These are phyloP conservation scores for Cyberlindnera euphorbiae DNA, from an alignment of 805 yeast species.

Conservation along the genomic window DNA sequence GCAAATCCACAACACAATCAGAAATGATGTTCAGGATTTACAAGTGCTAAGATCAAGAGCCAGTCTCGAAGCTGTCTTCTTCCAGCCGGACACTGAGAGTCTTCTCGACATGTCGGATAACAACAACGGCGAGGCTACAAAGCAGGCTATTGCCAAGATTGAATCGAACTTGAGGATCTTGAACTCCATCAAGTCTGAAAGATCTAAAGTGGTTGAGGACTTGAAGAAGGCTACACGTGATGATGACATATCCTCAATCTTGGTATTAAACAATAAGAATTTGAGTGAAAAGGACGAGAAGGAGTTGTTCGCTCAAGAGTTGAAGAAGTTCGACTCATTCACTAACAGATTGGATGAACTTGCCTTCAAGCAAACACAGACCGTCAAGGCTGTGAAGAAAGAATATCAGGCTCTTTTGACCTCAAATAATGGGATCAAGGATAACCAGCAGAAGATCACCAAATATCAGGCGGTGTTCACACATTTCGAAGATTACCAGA, in stretches of 20 bases:
- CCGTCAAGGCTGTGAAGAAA: conserved; percentile 42
- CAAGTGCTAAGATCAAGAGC: conserved; percentile 41
- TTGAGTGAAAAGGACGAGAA: conserved; percentile 49
- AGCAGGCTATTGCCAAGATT: conserved; percentile 40
- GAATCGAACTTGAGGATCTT: conserved; percentile 59
- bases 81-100: conserved; percentile 31
- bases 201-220: conserved; percentile 53
- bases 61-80: conserved; percentile 23
- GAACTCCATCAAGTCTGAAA: conserved; percentile 57
- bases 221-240: conserved; percentile 65
- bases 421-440: conserved; percentile 38
- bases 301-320: conserved; percentile 61
- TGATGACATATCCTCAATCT: conserved; percentile 79
- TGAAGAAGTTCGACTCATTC: conserved; percentile 70
- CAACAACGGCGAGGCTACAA: conserved; percentile 25
- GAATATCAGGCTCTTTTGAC: conserved; percentile 42
- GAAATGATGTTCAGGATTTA: conserved; percentile 38
- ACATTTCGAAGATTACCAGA: conserved; percentile 51
- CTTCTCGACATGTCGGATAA: conserved; percentile 68
- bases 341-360: conserved; percentile 64
- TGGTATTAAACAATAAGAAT: conserved; percentile 55
- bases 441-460: conserved; percentile 36
- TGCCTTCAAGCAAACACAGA: conserved; percentile 55
- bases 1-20: conserved; percentile 44
- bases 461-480: conserved; percentile 46